These are phyloP conservation scores for Auricularia cornea DNA, from an alignment of 768 basidiomycete species.

Conservation along the genomic window DNA sequence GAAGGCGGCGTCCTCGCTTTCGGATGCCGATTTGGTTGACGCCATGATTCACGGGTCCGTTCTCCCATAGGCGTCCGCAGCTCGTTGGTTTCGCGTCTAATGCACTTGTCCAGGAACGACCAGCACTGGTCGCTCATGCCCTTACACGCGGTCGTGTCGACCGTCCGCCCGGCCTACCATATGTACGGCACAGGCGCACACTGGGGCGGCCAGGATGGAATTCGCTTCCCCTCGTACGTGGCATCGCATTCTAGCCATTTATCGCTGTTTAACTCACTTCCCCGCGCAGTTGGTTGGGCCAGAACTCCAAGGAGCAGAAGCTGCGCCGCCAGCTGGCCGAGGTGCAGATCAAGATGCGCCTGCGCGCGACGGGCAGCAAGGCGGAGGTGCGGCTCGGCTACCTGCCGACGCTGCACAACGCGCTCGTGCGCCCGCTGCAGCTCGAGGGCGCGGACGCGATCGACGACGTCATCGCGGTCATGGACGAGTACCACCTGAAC, in stretches of 20 bases:
- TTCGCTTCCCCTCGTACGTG: conserved; percentile 79
- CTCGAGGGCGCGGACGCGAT: conserved; percentile 63
- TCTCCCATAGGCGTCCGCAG: too few relatives aligned
- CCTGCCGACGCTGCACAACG: conserved; percentile 77
- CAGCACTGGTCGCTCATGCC: conserved; percentile 97
- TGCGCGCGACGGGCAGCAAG: conserved; percentile 87
- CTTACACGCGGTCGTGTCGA: conserved; percentile 82
- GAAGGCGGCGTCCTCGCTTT: conserved; percentile 83
- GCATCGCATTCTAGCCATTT: background rate
- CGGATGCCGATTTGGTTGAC: conserved; percentile 92
- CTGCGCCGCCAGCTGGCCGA: conserved; percentile 74
- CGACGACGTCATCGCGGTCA: conserved; percentile 70
- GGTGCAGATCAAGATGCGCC: conserved; percentile 90
- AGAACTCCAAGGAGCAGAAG: conserved; percentile 90
- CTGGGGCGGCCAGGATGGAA: conserved; percentile 54
- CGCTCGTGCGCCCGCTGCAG: conserved; percentile 71
- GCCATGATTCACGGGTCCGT: conserved; percentile 73
- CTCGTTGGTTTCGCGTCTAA: too few relatives aligned
- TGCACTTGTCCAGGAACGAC: conserved; percentile 63
- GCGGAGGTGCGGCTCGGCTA: conserved; percentile 87
- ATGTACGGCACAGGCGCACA: conserved; percentile 66
- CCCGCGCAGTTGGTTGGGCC: conserved; percentile 79
- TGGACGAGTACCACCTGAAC: conserved; percentile 92
- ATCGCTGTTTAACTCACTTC: conserved; percentile 1
- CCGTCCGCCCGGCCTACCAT: conserved; percentile 78